Percentiles rank a stretch among this genome's conserved stretches.
These are phyloP conservation scores for Colletotrichum viniferum DNA, from an alignment of 2,329 filamentous ascomycete species.

Conservation along the genomic window DNA sequence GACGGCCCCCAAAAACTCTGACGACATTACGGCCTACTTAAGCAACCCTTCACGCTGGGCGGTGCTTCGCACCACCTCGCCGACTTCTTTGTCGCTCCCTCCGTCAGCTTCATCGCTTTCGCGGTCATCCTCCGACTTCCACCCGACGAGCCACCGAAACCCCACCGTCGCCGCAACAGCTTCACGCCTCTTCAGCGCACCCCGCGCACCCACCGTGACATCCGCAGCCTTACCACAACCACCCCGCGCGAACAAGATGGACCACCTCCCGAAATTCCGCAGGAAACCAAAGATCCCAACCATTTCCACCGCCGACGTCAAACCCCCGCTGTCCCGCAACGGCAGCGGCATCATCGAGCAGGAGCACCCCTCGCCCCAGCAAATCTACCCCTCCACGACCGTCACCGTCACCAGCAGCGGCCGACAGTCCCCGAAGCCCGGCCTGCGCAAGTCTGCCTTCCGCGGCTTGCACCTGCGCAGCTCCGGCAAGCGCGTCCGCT, in stretches of 20 bases:
- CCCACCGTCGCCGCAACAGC: not conserved
- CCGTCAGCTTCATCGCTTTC: not conserved
- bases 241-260: conserved; percentile 33
- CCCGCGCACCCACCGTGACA: not conserved
- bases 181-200: not conserved
- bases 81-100: not conserved
- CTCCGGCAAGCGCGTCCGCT: conserved; percentile 52
- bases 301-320: conserved; percentile 42
- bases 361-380: conserved; percentile 22
- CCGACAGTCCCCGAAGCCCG: conserved; percentile 23
- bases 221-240: not conserved
- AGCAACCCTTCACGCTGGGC: not conserved
- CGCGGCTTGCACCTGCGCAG: conserved; percentile 49
- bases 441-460: conserved; percentile 43
- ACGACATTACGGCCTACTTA: conserved; percentile 18
- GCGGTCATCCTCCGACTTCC: not conserved
- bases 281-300: conserved; percentile 49
- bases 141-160: not conserved
- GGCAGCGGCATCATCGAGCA: conserved; percentile 28
- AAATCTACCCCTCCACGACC: conserved; percentile 24
- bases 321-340: conserved; percentile 18
- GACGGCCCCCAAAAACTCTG: not conserved
- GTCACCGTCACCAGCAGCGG: conserved; percentile 6
- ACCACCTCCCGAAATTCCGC: conserved; percentile 46
- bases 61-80: not conserved